Conservation (phyloP, 2,329 filamentous ascomycete species). For the Aspergillus fumigatiaffinis region DNA sequence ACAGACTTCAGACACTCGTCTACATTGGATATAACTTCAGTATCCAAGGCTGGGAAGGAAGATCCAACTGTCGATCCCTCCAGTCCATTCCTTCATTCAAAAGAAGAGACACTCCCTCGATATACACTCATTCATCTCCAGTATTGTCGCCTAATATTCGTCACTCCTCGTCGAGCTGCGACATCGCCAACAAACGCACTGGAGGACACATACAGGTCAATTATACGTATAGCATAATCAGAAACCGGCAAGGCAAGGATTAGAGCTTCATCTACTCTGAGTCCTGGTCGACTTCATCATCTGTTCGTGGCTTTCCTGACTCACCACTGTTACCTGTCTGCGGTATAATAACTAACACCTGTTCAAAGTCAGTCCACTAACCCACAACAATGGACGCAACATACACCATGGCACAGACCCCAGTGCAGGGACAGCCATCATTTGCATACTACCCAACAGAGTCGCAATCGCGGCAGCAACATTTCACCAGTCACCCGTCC, state of each 20-base stretch:
- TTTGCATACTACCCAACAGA: slow-evolving; percentile 86
- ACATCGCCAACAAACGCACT: not conserved
- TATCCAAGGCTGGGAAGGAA: slow-evolving; percentile 1
- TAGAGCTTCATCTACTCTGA: not conserved
- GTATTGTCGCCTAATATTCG: slow-evolving; percentile 4
- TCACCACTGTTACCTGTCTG: not conserved
- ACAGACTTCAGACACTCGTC: not conserved
- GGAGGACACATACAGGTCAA: not conserved
- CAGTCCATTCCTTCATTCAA: slow-evolving; percentile 35
- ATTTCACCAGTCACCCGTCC: slow-evolving; percentile 65
- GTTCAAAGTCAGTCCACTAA: slow-evolving; percentile 3
- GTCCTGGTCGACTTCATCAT: not conserved
- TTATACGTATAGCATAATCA: not conserved
- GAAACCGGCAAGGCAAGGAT: not conserved
- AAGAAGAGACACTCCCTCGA: slow-evolving; percentile 26
- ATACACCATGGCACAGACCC: slow-evolving; percentile 49
- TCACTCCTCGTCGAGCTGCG: not conserved
- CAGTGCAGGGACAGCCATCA: slow-evolving; percentile 64
- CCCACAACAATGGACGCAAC: slow-evolving; percentile 59
- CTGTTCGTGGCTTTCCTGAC: slow-evolving; percentile 4
- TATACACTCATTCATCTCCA: slow-evolving; percentile 19
- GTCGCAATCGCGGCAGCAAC: slow-evolving; percentile 69
- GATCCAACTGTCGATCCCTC: slow-evolving; percentile 16
- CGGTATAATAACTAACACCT: slow-evolving; percentile 5
- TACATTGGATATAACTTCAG: not conserved